phyloP scores from a whole-genome alignment of 192 early-diverging fungal genomes.

The Kickxella alabastrina region DNA sequence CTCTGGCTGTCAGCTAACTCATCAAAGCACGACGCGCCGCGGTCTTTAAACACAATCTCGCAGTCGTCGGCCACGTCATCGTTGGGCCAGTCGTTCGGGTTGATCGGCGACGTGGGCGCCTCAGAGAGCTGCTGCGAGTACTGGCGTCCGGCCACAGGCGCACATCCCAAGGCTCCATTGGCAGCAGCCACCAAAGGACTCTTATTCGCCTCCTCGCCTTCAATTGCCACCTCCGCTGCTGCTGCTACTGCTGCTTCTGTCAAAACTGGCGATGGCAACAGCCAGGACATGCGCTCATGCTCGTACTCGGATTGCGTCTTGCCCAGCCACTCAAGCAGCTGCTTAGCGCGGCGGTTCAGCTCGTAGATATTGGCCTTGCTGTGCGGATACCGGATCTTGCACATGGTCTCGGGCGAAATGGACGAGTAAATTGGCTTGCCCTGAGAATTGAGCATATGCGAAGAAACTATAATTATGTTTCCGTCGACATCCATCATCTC shows the following conservation, averaged over 20 bases:
- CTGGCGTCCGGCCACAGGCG: background rate
- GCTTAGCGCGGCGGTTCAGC: constrained; percentile 45
- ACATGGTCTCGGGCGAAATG: constrained; percentile 28
- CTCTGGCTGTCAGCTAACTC: no score
- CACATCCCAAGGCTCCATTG: background rate
- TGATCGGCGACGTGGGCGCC: constrained; percentile 44
- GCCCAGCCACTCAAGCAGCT: constrained; percentile 51
- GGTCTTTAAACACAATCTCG: no score
- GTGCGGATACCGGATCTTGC: constrained; percentile 47
- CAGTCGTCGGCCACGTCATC: no score
- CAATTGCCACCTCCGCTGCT: background rate
- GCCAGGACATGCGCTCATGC: constrained; percentile 31
- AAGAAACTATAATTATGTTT: constrained; percentile 27
- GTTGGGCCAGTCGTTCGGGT: constrained; percentile 43
- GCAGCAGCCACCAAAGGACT: background rate
- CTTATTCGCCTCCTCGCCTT: background rate
- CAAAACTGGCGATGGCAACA: background rate
- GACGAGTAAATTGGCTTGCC: constrained; percentile 49
- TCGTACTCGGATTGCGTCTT: constrained; percentile 48
- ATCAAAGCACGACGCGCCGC: no score
- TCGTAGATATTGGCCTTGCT: constrained; percentile 26
- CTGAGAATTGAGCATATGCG: constrained; percentile 32
- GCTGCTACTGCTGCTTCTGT: background rate
- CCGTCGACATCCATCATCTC: constrained; percentile 35
- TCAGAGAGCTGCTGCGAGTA: constrained; percentile 24